phyloP scores from a whole-genome alignment of 768 basidiomycete genomes.

The Heimioporus sp. region DNA sequence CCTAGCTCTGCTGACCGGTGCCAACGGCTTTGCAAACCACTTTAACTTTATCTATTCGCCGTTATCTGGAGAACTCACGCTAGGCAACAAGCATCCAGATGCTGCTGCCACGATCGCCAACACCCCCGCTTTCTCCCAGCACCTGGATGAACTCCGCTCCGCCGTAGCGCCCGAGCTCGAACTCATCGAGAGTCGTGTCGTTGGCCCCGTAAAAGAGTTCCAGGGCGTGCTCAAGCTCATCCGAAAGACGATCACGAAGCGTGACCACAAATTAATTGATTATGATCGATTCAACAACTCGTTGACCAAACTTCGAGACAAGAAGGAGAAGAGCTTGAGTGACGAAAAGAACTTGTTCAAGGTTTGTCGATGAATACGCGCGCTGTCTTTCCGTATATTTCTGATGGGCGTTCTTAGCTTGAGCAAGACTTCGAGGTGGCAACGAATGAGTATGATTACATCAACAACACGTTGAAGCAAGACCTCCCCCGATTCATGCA shows the following conservation, averaged over 20 bases:
- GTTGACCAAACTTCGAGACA: conserved; percentile 91
- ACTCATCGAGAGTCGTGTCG: conserved; percentile 83
- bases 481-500: conserved; percentile 94
- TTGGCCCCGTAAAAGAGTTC: conserved; percentile 86
- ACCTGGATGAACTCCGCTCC: conserved; percentile 81
- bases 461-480: conserved; percentile 85
- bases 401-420: conserved; percentile 44
- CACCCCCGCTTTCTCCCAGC: conserved; percentile 65
- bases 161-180: conserved; percentile 88
- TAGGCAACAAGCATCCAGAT: conserved; percentile 76
- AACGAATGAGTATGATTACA: conserved; percentile 89
- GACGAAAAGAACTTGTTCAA: conserved; percentile 99
- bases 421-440: conserved; percentile 96
- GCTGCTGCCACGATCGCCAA: conserved; percentile 75
- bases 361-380: conserved; percentile 39
- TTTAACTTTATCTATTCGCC: conserved; percentile 64
- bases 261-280: conserved; percentile 96
- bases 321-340: conserved; percentile 94
- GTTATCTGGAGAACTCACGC: conserved; percentile 72
- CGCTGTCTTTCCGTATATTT: not conserved
- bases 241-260: conserved; percentile 92
- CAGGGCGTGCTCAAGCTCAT: conserved; percentile 84
- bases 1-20: conserved; percentile 64
- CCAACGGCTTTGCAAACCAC: conserved; percentile 61
- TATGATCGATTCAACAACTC: conserved; percentile 97